These are phyloP conservation scores for Ophiocordyceps robertsii DNA, from an alignment of 2,329 filamentous ascomycete species.

Conservation along the genomic window DNA sequence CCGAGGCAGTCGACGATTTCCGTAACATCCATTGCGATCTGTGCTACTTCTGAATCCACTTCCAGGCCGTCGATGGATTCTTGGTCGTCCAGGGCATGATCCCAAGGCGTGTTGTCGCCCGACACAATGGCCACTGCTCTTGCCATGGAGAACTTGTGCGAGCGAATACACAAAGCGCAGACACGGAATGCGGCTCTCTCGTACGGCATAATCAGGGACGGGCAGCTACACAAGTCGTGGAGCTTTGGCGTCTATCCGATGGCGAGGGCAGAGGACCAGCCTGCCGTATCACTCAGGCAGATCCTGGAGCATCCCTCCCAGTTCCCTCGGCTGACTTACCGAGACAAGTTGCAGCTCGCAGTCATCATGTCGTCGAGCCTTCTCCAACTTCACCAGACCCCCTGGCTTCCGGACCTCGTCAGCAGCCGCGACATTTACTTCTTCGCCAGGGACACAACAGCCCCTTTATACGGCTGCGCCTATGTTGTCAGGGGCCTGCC, in stretches of 20 bases:
- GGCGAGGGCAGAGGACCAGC: neutral
- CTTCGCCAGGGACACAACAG: neutral
- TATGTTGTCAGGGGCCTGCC: neutral
- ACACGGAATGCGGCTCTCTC: neutral
- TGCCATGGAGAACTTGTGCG: neutral
- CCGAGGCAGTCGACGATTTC: slow-evolving; percentile 18
- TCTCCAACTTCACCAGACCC: slow-evolving; percentile 10
- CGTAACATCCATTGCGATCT: slow-evolving; percentile 7
- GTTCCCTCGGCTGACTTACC: neutral
- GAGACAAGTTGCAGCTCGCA: slow-evolving; percentile 7
- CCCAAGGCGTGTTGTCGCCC: slow-evolving; percentile 1
- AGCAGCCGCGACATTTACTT: neutral
- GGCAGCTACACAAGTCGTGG: neutral
- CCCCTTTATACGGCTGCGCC: neutral
- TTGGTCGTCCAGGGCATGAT: neutral
- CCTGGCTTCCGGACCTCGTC: slow-evolving; percentile 7
- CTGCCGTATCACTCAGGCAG: neutral
- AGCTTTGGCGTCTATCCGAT: neutral
- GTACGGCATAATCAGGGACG: neutral
- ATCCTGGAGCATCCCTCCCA: neutral
- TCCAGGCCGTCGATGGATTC: neutral
- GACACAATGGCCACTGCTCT: slow-evolving; percentile 2
- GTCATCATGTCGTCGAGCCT: slow-evolving; percentile 8
- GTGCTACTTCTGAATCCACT: slow-evolving; percentile 6
- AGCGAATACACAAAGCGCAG: neutral